phyloP scores from a whole-genome alignment of 1,139 yeast genomes.

The Chernovozyma aurita region DNA sequence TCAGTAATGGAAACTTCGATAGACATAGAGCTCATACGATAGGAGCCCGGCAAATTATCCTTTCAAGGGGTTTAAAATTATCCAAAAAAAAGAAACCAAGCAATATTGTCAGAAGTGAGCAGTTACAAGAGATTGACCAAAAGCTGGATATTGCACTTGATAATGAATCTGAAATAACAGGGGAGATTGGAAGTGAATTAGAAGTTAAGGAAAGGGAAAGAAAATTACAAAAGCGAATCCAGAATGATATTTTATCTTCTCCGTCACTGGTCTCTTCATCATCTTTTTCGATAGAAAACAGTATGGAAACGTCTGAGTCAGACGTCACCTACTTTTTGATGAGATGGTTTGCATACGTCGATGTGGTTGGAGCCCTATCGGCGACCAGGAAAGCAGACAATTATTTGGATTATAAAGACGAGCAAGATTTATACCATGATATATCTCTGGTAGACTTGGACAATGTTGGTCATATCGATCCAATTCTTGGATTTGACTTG shows the following conservation, averaged over 20 bases:
- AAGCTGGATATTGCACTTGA: not conserved
- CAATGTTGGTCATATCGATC: constrained; percentile 43
- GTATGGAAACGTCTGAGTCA: constrained; percentile 18
- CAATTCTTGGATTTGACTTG: constrained; percentile 55
- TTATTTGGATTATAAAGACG: constrained; percentile 16
- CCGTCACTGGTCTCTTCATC: not conserved
- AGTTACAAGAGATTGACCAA: not conserved
- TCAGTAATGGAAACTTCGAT: constrained; percentile 42
- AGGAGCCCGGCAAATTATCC: constrained; percentile 67
- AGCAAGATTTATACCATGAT: constrained; percentile 8
- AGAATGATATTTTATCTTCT: not conserved
- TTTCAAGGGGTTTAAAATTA: constrained; percentile 45
- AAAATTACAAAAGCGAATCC: not conserved
- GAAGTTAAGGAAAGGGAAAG: not conserved
- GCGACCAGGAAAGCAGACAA: constrained; percentile 30
- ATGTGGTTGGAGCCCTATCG: constrained; percentile 59
- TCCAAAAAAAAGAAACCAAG: constrained; percentile 5
- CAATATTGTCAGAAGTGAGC: not conserved
- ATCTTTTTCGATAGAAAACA: not conserved
- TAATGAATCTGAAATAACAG: not conserved
- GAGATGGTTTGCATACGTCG: constrained; percentile 71
- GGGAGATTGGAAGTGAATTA: not conserved
- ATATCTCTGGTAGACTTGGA: constrained; percentile 16
- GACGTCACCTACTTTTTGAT: constrained; percentile 56
- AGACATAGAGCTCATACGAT: constrained; percentile 63